Percentiles rank a stretch among this genome's conserved stretches.
phyloP scores from a whole-genome alignment of 2,329 filamentous ascomycete species.

The Plectosphaerella plurivora region DNA sequence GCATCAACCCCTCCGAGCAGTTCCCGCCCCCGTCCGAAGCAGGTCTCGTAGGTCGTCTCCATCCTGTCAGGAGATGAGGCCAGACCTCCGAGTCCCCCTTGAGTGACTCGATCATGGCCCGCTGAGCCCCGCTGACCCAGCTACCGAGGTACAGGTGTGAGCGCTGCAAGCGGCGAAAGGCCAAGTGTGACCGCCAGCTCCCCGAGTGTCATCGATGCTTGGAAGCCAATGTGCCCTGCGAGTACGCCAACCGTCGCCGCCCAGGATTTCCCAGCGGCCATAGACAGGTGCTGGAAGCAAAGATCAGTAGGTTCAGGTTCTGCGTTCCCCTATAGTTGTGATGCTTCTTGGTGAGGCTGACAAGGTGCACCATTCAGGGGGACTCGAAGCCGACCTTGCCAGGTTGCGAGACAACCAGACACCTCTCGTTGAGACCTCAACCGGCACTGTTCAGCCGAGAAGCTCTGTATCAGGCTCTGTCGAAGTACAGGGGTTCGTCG shows the following conservation, averaged over 20 bases:
- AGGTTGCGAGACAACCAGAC: neutral
- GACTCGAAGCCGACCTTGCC: neutral
- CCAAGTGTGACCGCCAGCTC: slow-evolving; percentile 4
- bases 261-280: neutral
- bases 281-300: neutral
- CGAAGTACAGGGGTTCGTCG: too few species aligned
- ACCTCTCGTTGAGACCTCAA: too few species aligned
- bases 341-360: too few species aligned
- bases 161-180: slow-evolving; percentile 8
- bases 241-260: neutral
- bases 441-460: too few species aligned
- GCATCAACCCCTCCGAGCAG: neutral
- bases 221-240: neutral
- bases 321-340: too few species aligned
- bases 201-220: slow-evolving; percentile 5
- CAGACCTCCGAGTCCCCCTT: too few species aligned
- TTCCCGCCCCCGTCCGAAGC: neutral
- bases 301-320: neutral
- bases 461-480: too few species aligned
- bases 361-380: neutral
- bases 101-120: too few species aligned
- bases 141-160: neutral
- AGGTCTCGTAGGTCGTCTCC: neutral
- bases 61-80: too few species aligned
- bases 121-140: too few species aligned